These are phyloP conservation scores for Sporothrix protearum DNA, from an alignment of 2,329 filamentous ascomycete genomes.

Conservation along the genomic window DNA sequence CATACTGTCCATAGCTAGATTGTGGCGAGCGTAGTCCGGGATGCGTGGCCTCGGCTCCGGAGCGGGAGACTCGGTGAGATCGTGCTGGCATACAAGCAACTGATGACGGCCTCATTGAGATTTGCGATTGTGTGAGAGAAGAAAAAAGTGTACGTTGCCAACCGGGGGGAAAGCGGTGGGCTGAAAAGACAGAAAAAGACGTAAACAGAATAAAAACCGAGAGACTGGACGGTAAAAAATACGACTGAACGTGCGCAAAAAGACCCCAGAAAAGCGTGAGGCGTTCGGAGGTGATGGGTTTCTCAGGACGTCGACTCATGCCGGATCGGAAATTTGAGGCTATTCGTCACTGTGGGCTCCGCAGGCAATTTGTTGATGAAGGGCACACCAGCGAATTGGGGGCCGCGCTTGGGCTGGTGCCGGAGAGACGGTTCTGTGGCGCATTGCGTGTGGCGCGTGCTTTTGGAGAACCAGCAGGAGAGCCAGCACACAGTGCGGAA, in stretches of 20 bases:
- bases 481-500: neutral
- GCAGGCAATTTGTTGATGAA: slow-evolving; percentile 14
- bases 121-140: neutral
- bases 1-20: slow-evolving; percentile 28
- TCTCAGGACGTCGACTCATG: slow-evolving; percentile 8
- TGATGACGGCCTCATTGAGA: slow-evolving; percentile 26
- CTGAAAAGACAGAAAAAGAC: neutral
- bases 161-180: neutral
- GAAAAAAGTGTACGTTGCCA: neutral
- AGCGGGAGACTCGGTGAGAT: slow-evolving; percentile 20
- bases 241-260: neutral
- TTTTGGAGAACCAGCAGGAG: too few relatives aligned
- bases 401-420: neutral
- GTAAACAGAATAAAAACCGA: neutral
- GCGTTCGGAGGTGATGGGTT: neutral
- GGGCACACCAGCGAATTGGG: slow-evolving; percentile 1
- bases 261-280: slow-evolving; percentile 8
- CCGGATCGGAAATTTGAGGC: slow-evolving; percentile 21
- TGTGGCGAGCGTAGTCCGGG: slow-evolving; percentile 12
- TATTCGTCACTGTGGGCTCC: slow-evolving; percentile 20
- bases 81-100: slow-evolving; percentile 24
- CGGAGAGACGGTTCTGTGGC: neutral
- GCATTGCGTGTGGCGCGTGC: slow-evolving; percentile 2
- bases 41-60: slow-evolving; percentile 19
- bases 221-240: neutral